These are phyloP conservation scores for Serendipita indica DNA, from an alignment of 768 basidiomycete genomes.

Conservation along the genomic window DNA sequence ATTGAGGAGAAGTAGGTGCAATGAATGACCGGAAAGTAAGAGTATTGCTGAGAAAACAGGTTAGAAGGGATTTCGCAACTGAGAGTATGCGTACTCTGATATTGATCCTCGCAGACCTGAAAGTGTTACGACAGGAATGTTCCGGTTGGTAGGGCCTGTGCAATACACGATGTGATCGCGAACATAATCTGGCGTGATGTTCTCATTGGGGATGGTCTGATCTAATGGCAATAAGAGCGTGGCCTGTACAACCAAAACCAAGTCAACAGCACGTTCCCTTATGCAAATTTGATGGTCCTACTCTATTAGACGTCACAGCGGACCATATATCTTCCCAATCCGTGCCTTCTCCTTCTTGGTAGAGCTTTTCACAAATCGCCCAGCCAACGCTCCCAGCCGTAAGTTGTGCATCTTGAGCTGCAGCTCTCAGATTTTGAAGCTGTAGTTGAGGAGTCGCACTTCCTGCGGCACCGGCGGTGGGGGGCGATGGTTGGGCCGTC, in stretches of 20 bases:
- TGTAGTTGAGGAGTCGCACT: constrained; percentile 57
- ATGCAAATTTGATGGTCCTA: constrained; percentile 22
- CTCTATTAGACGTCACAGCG: constrained; percentile 51
- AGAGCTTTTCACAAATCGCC: constrained; percentile 59
- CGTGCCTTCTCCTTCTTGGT: constrained; percentile 29
- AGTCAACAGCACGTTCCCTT: neutral
- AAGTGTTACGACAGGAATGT: constrained; percentile 51
- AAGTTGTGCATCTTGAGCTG: constrained; percentile 52
- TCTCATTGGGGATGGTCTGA: constrained; percentile 33
- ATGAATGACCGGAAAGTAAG: constrained; percentile 34
- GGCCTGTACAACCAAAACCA: constrained; percentile 33
- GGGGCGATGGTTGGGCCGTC: constrained; percentile 21
- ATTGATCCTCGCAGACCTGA: constrained; percentile 70
- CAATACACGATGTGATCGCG: constrained; percentile 69
- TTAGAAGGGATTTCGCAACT: neutral
- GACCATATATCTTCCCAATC: constrained; percentile 64
- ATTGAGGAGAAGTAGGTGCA: constrained; percentile 28
- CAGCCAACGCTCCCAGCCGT: constrained; percentile 53
- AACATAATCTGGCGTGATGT: constrained; percentile 57
- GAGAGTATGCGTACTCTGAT: constrained; percentile 33
- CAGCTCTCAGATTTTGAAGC: constrained; percentile 57
- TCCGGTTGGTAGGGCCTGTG: constrained; percentile 32
- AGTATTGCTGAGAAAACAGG: constrained; percentile 20
- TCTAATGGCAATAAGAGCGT: constrained; percentile 68
- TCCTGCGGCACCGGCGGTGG: constrained; percentile 36